A percentile compares a stretch with the other conserved stretches of the same genome.
These are phyloP conservation scores for Penicillium sp. DNA, from an alignment of 2,329 filamentous ascomycete species.

Conservation along the genomic window DNA sequence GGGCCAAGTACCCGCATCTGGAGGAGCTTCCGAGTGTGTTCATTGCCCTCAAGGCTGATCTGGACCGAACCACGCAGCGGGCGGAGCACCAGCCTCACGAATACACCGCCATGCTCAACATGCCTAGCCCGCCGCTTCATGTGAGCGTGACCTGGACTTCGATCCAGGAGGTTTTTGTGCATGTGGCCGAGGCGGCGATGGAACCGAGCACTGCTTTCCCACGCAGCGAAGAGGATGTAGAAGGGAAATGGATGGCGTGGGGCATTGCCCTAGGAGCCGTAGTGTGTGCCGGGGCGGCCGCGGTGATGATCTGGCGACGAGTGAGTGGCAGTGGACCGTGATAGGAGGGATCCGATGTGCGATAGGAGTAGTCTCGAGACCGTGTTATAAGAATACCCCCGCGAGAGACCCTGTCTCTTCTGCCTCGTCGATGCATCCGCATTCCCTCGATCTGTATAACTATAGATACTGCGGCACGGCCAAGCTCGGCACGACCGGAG, in stretches of 20 bases:
- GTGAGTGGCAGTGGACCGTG: constrained; percentile 38
- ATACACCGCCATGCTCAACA: constrained; percentile 79
- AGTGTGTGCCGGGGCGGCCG: constrained; percentile 57
- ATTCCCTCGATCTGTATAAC: too few species aligned
- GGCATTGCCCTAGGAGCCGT: constrained; percentile 80
- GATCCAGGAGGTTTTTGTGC: constrained; percentile 90
- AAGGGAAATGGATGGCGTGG: constrained; percentile 75
- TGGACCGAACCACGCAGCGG: constrained; percentile 94
- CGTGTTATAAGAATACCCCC: constrained; percentile 18
- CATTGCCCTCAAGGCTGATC: constrained; percentile 89
- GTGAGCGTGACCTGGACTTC: constrained; percentile 93
- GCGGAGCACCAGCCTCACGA: constrained; percentile 87
- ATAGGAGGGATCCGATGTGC: constrained; percentile 3
- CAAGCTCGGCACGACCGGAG: constrained; percentile 12
- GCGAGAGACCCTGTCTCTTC: background rate
- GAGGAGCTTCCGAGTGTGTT: constrained; percentile 90
- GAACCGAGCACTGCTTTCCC: constrained; percentile 86
- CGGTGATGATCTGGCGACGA: constrained; percentile 60
- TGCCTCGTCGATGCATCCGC: too few species aligned
- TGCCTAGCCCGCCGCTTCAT: constrained; percentile 81
- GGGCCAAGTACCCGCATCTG: constrained; percentile 74
- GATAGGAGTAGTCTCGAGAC: constrained; percentile 8
- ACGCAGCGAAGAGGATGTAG: constrained; percentile 76
- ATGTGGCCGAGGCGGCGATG: constrained; percentile 84
- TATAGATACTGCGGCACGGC: too few species aligned